These are phyloP conservation scores for Nannochloris sp. DNA, from an alignment of 139 green algal species.

Conservation along the genomic window DNA sequence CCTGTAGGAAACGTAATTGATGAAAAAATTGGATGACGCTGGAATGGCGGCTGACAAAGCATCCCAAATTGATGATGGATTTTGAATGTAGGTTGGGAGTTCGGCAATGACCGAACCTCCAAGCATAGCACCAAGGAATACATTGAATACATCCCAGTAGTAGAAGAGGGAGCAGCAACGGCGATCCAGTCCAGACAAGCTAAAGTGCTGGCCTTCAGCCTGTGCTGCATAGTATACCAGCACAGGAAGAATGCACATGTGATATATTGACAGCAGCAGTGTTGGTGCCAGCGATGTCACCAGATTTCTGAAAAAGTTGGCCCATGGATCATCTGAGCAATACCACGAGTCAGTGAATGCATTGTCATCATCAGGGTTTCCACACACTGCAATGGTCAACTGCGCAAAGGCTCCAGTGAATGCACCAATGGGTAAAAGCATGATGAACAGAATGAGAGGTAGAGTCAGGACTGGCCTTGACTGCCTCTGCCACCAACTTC, in stretches of 20 bases:
- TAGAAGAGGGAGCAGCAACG: constrained; percentile 46
- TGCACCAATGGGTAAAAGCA: constrained; percentile 39
- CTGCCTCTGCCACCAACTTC: constrained; percentile 34
- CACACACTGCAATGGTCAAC: constrained; percentile 36
- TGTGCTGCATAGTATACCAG: constrained; percentile 48
- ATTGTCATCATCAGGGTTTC: constrained; percentile 6
- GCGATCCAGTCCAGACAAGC: constrained; percentile 32
- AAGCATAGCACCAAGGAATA: constrained; percentile 53
- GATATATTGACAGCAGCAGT: constrained; percentile 70
- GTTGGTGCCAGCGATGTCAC: constrained; percentile 63
- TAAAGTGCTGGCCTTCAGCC: constrained; percentile 29
- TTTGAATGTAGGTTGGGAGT: constrained; percentile 31
- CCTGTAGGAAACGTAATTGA: constrained; percentile 48
- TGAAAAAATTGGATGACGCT: constrained; percentile 81
- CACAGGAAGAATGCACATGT: constrained; percentile 67
- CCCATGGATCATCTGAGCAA: constrained; percentile 29
- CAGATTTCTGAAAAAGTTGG: constrained; percentile 32
- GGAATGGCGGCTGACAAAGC: constrained; percentile 66
- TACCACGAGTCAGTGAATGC: constrained; percentile 38
- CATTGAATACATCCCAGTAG: constrained; percentile 48
- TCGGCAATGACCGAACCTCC: constrained; percentile 38
- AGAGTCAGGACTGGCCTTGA: constrained; percentile 38
- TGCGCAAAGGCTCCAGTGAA: constrained; percentile 39
- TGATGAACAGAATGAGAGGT: constrained; percentile 36
- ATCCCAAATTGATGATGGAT: constrained; percentile 43